These are phyloP conservation scores for Hysterium pulicare DNA, from an alignment of 2,329 filamentous ascomycete species.

Conservation along the genomic window DNA sequence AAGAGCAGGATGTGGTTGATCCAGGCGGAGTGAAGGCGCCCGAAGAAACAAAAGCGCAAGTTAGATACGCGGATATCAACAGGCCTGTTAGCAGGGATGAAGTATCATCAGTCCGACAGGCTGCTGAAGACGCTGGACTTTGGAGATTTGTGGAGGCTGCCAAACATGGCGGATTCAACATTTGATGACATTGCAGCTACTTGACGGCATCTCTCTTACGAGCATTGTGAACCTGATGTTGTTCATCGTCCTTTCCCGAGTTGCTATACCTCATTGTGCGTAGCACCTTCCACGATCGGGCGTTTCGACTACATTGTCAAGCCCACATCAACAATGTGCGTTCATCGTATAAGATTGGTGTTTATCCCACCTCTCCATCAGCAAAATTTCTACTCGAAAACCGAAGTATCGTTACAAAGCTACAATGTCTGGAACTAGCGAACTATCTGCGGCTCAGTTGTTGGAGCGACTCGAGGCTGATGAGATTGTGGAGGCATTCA, in stretches of 20 bases:
- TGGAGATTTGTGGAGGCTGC: constrained; percentile 74
- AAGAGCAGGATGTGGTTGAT: constrained; percentile 27
- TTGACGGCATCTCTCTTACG: not conserved
- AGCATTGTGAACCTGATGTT: not conserved
- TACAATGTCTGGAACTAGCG: too few relatives aligned
- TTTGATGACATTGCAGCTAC: constrained; percentile 21
- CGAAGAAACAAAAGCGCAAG: constrained; percentile 39
- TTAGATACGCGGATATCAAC: constrained; percentile 75
- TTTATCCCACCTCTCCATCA: too few relatives aligned
- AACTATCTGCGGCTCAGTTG: too few relatives aligned
- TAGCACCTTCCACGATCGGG: too few relatives aligned
- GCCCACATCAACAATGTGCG: too few relatives aligned
- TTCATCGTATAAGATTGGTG: too few relatives aligned
- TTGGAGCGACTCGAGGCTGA: not conserved
- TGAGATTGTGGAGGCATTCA: constrained; percentile 8
- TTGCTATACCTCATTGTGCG: too few relatives aligned
- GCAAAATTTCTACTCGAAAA: too few relatives aligned
- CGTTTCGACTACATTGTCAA: too few relatives aligned
- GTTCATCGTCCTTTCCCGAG: not conserved
- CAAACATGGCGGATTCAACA: constrained; percentile 55
- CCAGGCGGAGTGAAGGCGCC: constrained; percentile 23
- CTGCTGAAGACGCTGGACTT: constrained; percentile 67
- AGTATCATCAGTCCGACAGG: constrained; percentile 61
- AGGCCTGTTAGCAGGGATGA: constrained; percentile 64
- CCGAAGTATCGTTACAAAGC: too few relatives aligned